Conservation (phyloP, 805 yeast genomes). For the Spathaspora arborariae region DNA sequence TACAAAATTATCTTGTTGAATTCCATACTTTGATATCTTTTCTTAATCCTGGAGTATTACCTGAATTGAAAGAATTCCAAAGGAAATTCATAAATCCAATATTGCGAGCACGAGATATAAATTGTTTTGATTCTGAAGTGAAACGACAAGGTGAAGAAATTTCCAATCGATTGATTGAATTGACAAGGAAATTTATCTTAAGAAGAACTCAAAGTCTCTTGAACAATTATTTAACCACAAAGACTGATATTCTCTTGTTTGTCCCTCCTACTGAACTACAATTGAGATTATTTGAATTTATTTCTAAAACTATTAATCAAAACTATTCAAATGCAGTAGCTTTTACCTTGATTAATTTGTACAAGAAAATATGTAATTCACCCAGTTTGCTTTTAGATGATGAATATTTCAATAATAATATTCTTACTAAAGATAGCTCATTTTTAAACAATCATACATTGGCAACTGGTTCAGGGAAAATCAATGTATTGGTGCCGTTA, state of each 20-base stretch:
- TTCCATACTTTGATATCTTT: conserved; percentile 79
- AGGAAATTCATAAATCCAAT: conserved; percentile 69
- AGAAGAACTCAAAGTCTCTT: conserved; percentile 66
- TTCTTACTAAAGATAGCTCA: neutral
- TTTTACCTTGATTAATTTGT: conserved; percentile 64
- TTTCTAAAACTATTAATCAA: conserved; percentile 29
- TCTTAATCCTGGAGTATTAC: conserved; percentile 79
- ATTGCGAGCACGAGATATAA: conserved; percentile 58
- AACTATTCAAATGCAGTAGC: conserved; percentile 36
- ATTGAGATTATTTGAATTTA: conserved; percentile 41
- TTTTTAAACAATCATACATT: neutral
- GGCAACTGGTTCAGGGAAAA: conserved; percentile 53
- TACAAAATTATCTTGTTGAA: conserved; percentile 86
- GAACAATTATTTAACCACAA: conserved; percentile 60
- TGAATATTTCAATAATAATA: conserved; percentile 25
- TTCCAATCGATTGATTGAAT: conserved; percentile 57
- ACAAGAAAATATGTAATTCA: conserved; percentile 81
- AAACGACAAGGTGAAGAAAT: conserved; percentile 55
- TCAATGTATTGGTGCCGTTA: conserved; percentile 54
- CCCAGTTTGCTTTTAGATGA: conserved; percentile 61
- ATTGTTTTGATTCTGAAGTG: conserved; percentile 47
- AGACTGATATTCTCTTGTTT: conserved; percentile 72
- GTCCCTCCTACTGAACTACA: conserved; percentile 73
- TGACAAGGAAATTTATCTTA: conserved; percentile 65
- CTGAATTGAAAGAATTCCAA: conserved; percentile 55